These are phyloP conservation scores for Acanthamoeba sp. DNA, from an alignment of 208 protist species.

Conservation along the genomic window DNA sequence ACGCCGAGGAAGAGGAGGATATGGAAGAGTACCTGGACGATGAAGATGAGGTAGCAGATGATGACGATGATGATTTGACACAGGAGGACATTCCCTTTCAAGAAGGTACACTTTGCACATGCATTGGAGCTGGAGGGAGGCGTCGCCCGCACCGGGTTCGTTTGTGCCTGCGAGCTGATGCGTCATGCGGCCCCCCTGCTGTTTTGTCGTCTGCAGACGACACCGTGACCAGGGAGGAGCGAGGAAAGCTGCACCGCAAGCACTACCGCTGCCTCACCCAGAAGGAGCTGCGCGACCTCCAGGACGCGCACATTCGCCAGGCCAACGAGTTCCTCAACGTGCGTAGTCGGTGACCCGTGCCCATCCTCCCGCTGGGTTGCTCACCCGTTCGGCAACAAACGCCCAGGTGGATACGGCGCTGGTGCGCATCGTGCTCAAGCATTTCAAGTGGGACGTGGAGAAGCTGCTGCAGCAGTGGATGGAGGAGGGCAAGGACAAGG, in stretches of 20 bases:
- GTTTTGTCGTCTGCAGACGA: slow-evolving; percentile 52
- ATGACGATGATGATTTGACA: neutral
- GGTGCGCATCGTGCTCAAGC: slow-evolving; percentile 64
- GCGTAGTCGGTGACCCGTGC: neutral
- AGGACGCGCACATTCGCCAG: slow-evolving; percentile 42
- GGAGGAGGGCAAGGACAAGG: slow-evolving; percentile 42
- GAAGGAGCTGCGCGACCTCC: slow-evolving; percentile 24
- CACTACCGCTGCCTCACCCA: slow-evolving; percentile 61
- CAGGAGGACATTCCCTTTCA: slow-evolving; percentile 27
- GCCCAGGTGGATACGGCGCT: slow-evolving; percentile 49
- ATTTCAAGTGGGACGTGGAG: slow-evolving; percentile 68
- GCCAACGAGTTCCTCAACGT: slow-evolving; percentile 66
- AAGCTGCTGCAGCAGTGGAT: slow-evolving; percentile 62
- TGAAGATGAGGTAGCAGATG: neutral
- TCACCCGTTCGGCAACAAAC: no score
- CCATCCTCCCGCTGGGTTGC: neutral
- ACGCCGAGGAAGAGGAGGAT: neutral
- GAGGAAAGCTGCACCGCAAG: slow-evolving; percentile 12
- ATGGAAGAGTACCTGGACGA: neutral
- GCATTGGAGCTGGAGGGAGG: neutral
- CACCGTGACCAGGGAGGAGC: neutral
- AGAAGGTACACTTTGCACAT: neutral
- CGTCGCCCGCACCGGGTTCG: no score
- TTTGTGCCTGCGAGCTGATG: neutral
- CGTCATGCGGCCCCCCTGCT: neutral